Evolutionary conservation across 345 rosid genomes (phyloP).

Genomic region (Gossypium raimondii): DNA sequence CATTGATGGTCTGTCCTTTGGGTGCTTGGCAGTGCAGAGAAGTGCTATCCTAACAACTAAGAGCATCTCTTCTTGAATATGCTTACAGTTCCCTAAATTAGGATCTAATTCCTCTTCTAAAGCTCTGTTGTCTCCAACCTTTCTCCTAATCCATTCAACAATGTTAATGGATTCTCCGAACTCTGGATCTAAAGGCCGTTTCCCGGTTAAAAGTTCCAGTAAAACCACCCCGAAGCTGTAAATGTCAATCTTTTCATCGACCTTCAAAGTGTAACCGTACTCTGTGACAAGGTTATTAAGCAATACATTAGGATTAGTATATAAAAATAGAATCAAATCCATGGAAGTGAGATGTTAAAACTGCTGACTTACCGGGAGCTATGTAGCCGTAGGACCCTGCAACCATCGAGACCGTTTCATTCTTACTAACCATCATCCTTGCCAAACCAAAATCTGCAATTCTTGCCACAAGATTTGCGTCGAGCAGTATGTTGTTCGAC

Average conservation of each 20-base stretch:
- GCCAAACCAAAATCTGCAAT: constrained; percentile 95
- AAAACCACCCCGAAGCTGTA: constrained; percentile 87
- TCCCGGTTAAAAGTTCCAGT: constrained; percentile 77
- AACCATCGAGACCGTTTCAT: constrained; percentile 88
- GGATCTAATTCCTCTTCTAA: constrained; percentile 69
- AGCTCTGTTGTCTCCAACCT: constrained; percentile 53
- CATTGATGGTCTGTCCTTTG: constrained; percentile 91
- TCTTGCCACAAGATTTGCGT: constrained; percentile 77
- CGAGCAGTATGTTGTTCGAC: constrained; percentile 80
- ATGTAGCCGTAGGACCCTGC: constrained; percentile 98
- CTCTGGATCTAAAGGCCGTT: constrained; percentile 55
- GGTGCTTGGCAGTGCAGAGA: constrained; percentile 79
- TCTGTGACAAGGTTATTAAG: constrained; percentile 37
- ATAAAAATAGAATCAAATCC: neutral
- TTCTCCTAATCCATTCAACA: constrained; percentile 70
- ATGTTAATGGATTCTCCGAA: constrained; percentile 69
- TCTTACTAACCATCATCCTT: constrained; percentile 76
- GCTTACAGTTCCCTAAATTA: constrained; percentile 66
- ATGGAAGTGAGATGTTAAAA: neutral
- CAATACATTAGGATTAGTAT: neutral
- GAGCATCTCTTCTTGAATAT: constrained; percentile 94
- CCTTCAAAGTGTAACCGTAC: constrained; percentile 86
- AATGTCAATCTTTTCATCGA: constrained; percentile 89
- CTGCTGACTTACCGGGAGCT: constrained; percentile 63
- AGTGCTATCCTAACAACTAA: constrained; percentile 78